phyloP scores from a whole-genome alignment of 768 basidiomycete species.

The Tylopilus sp. region DNA sequence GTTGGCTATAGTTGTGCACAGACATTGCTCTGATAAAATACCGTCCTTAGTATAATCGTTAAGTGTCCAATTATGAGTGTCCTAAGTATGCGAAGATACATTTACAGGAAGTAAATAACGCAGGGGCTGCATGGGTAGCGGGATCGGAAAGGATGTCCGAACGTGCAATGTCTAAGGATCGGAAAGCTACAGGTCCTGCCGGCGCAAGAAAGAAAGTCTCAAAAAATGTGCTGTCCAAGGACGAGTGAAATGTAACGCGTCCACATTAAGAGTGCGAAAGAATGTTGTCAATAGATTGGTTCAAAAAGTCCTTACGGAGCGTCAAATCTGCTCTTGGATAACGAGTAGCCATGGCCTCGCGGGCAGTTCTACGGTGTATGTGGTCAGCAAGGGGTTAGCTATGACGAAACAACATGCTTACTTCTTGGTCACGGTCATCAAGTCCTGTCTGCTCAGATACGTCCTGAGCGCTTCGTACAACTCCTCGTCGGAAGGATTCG shows the following conservation, averaged over 20 bases:
- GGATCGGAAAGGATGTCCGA: slow-evolving; percentile 3
- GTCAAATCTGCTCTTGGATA: slow-evolving; percentile 68
- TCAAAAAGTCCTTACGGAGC: slow-evolving; percentile 57
- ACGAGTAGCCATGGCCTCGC: slow-evolving; percentile 57
- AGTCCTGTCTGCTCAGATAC: slow-evolving; percentile 61
- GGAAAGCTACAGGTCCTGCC: slow-evolving; percentile 5
- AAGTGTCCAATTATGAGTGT: slow-evolving; percentile 10
- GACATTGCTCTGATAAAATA: slow-evolving; percentile 1
- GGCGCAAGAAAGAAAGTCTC: not conserved
- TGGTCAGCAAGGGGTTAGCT: slow-evolving; percentile 2
- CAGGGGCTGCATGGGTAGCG: not conserved
- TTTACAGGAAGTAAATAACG: not conserved
- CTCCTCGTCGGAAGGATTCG: slow-evolving; percentile 60
- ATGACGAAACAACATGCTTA: slow-evolving; percentile 27
- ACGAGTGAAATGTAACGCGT: not conserved
- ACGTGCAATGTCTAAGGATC: not conserved
- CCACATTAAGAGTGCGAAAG: slow-evolving; percentile 47
- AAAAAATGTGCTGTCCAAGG: slow-evolving; percentile 3
- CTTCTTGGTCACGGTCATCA: slow-evolving; percentile 74
- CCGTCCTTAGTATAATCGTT: slow-evolving; percentile 2
- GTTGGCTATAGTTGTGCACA: not conserved
- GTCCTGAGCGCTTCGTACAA: slow-evolving; percentile 51
- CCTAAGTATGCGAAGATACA: slow-evolving; percentile 8
- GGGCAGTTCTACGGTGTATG: slow-evolving; percentile 45
- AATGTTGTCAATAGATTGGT: slow-evolving; percentile 63